Conservation (phyloP, 106 monocot genomes). For the Ottelia alismoides region DNA sequence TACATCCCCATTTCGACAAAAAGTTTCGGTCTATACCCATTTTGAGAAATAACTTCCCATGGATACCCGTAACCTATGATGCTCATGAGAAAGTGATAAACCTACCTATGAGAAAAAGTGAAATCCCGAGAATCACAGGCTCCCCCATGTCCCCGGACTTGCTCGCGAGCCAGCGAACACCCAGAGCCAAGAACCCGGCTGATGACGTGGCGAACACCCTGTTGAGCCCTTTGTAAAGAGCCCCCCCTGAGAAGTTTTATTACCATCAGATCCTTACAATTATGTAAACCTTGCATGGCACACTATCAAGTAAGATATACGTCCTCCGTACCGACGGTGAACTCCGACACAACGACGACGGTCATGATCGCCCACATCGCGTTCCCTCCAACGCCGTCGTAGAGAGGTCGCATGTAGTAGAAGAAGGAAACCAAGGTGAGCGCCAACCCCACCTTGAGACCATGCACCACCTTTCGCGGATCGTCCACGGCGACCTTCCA, state of each 20-base stretch:
- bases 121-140: slow-evolving; percentile 26
- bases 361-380: slow-evolving; percentile 56
- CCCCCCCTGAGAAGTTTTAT: no score
- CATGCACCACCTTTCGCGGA: slow-evolving; percentile 31
- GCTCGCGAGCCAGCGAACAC: slow-evolving; percentile 31
- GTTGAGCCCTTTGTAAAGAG: slow-evolving; percentile 56
- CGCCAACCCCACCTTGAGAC: slow-evolving; percentile 35
- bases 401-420: slow-evolving; percentile 36
- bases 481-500: slow-evolving; percentile 13
- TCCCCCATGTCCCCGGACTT: slow-evolving; percentile 27
- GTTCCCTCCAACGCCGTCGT: slow-evolving; percentile 26
- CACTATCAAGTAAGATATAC: no score
- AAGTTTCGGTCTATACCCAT: no score
- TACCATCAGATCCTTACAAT: no score
- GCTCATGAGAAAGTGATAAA: background rate
- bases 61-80: background rate
- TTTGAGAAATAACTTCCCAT: background rate
- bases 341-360: slow-evolving; percentile 47
- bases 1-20: no score
- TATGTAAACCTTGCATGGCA: no score
- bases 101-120: slow-evolving; percentile 44
- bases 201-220: slow-evolving; percentile 27
- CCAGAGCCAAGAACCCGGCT: slow-evolving; percentile 33
- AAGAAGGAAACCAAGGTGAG: slow-evolving; percentile 36
- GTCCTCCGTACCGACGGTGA: slow-evolving; percentile 52